Evolutionary conservation across 495 filamentous ascomycete species (phyloP), one percentile per base, ranked within the genome.

Genomic region (Daldinia concentrica): DNA sequence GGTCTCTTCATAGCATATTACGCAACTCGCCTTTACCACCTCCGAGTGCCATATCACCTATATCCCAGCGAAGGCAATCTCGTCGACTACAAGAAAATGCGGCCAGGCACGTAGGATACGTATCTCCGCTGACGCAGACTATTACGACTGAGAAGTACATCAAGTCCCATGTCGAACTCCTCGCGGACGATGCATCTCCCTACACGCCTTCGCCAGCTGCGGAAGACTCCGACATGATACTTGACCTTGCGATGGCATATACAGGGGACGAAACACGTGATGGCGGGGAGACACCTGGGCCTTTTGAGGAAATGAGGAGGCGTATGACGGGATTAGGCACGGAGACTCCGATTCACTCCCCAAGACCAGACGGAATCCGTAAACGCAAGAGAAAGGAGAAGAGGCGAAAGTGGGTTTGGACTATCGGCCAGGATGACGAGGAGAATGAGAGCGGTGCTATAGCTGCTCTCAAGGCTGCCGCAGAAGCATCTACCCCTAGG

Each of bases 11-110:
- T 67, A 91, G 90, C 78, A 94, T 94, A 77, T 83, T 94, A 32
- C 89, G 90, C 75, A 94, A 94, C 82, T 92, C 90, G 8, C 91
- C 90, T 1, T 76, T 90, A 11, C 86, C 85, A 67, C 87, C 79
- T 36, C 75, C 78, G 12, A 83, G 64, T 62, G 77, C 81, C 6
- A 72, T 63, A 41, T 82, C 84, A 32, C 85, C 85, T 11, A 75
- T 75, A 12, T 85, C 86, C 0, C 82, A 82, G 12, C 78, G 76
- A 54, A 79, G 85, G 36, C 79, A 82, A 36, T 86, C 86, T 14
- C 65, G 78, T 22, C 81, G 85, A 30, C 72, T 86, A 11, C 83
- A 85, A 54, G 82, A 86, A 66, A 83, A 80, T 56, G 81, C 76
- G 2, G 77, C 74, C 14, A 77, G 79, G 60, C 79, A 80, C 62